Percentiles rank a stretch among this genome's conserved stretches.
phyloP scores from a whole-genome alignment of 2,329 filamentous ascomycete species.

The Fusarium sp. region DNA sequence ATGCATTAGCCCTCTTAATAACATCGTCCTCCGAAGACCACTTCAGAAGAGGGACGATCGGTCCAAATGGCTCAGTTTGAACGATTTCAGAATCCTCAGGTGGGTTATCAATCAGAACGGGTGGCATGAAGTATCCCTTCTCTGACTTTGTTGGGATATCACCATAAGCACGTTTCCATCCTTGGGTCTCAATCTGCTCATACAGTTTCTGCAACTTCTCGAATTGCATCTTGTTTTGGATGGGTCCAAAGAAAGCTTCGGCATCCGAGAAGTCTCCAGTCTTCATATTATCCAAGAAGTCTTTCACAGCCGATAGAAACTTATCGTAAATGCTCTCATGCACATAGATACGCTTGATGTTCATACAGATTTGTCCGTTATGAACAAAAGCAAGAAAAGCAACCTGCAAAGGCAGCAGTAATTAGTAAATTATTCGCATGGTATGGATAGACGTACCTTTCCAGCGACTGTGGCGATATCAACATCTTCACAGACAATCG shows the following conservation, averaged over 20 bases:
- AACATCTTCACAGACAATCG: conserved; percentile 11
- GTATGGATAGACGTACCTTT: neutral
- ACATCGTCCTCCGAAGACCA: conserved; percentile 74
- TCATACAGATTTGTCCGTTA: conserved; percentile 2
- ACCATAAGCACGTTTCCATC: conserved; percentile 58
- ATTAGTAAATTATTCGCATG: no score
- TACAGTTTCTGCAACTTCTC: conserved; percentile 58
- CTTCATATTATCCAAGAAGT: conserved; percentile 50
- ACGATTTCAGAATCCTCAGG: conserved; percentile 69
- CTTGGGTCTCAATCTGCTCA: conserved; percentile 59
- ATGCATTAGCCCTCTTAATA: conserved; percentile 66
- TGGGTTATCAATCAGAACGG: conserved; percentile 72
- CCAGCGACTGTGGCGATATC: conserved; percentile 7
- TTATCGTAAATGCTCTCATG: conserved; percentile 4
- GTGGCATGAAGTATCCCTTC: conserved; percentile 68
- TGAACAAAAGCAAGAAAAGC: neutral
- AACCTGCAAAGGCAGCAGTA: neutral
- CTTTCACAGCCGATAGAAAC: neutral
- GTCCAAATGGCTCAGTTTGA: conserved; percentile 65
- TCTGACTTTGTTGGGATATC: neutral
- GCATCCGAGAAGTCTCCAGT: conserved; percentile 59
- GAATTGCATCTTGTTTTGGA: conserved; percentile 72
- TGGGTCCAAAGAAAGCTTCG: conserved; percentile 63
- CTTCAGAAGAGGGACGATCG: conserved; percentile 72
- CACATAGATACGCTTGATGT: conserved; percentile 14